Evolutionary conservation across 352 stramenopile genomes (phyloP), one percentile per base, ranked within the genome.

Genomic region (Phytophthora podocarpi): DNA sequence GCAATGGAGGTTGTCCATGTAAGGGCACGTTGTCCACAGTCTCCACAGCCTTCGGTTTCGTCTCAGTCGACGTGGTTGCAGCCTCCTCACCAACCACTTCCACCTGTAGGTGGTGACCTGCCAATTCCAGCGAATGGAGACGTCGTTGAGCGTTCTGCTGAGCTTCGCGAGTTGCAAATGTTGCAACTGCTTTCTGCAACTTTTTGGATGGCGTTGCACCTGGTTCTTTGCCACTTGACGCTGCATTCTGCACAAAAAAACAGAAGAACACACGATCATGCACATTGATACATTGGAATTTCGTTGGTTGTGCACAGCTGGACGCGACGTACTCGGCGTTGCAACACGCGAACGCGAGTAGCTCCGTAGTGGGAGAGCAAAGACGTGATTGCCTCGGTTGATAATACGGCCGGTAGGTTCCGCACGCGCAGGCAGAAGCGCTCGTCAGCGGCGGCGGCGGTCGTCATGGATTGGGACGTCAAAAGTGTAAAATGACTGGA

Each of bases 301-400:
- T 41, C 8, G 12, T n/a, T 39, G 24, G 46, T 10, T 20, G 8
- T 46, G 20, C 31, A 41, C 28, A 28, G 15, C 21, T 40, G 9
- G n/a, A 40, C 6, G 24, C 13, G n/a, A 49, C 64, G 37, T 59
- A 79, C 74, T 52, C 53, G 69, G 27, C 53, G 67, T 11, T 71
- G 64, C 20, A 85, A 59, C 4, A 90, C 62, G 31, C 70, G 74
- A 42, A 91, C 78, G 13, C 59, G 39, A 2, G 43, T 60, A 10
- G 85, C 80, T 2, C 81, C 85, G 36, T 89, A 90, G 51, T 90
- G 82, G 4, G 37, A 46, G 37, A 94, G 67, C 18, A 94, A 72
- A 24, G 80, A 67, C 15, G 72, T 68, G 16, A 93, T 74, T 8
- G 83, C 80, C 5, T 87, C 68, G 2, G 51, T 47, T 15, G 85